Evolutionary conservation across 202 grass and related monocot genomes (phyloP).

Genomic region (Miscanthus sacchariflorus): DNA sequence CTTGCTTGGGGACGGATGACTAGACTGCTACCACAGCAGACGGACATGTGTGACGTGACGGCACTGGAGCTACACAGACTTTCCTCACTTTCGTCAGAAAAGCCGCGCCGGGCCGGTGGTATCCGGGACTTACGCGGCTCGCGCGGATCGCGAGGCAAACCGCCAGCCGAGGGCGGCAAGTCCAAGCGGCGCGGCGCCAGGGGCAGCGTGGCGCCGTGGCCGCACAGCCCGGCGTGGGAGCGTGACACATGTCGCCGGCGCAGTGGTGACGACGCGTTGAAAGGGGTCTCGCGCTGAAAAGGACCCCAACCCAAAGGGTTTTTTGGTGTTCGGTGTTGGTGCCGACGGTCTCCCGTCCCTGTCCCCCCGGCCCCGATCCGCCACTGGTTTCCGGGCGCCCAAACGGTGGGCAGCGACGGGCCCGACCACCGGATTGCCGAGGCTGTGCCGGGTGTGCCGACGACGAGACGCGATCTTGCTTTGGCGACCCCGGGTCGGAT

Average conservation of each 20-base stretch:
- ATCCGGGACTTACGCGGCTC: neutral
- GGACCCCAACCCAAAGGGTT: neutral
- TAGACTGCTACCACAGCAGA: neutral
- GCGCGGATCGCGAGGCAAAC: neutral
- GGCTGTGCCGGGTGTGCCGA: neutral
- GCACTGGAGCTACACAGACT: neutral
- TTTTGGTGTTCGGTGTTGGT: neutral
- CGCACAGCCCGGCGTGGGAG: neutral
- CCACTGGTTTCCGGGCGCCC: neutral
- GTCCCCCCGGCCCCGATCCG: neutral
- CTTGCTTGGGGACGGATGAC: neutral
- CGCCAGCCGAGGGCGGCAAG: neutral
- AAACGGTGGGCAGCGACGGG: constrained; percentile 21
- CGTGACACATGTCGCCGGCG: neutral
- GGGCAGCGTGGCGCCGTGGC: neutral
- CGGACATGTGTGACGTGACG: neutral
- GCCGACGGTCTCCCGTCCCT: constrained; percentile 13
- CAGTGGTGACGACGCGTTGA: neutral
- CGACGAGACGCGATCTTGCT: neutral
- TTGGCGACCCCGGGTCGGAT: neutral
- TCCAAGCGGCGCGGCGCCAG: neutral
- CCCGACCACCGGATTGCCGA: constrained; percentile 8
- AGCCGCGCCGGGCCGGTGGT: neutral
- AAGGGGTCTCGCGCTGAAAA: neutral
- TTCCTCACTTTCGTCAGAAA: neutral